Evolutionary conservation across 805 yeast genomes (phyloP), one percentile per base, ranked within the genome.

Genomic region (Zygotorulaspora sp.): DNA sequence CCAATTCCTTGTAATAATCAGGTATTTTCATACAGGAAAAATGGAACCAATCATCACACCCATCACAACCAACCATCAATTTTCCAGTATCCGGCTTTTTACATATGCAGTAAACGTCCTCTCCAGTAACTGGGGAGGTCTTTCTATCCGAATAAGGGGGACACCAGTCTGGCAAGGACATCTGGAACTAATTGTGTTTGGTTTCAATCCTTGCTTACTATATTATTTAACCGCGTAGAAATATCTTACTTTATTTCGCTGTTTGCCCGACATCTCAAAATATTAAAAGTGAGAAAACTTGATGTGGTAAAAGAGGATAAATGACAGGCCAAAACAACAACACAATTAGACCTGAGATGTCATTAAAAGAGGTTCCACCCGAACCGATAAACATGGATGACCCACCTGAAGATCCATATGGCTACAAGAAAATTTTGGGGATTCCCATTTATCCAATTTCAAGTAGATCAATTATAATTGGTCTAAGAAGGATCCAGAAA

Each of bases 41-140:
- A 61, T 89, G 97, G 55, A 72, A 89, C 97, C 97, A 89, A 41
- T 86, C 96, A 53, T 87, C 96, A 62, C 97, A 89, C 5, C 86
- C 89, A 57, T 88, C 96, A 57, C 97, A 88, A 0, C 83, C 86
- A n/a, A 89, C 83, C 97, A 89, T 89, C 56, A 88, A 64, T 41
- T 77, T 80, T 1, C 89, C 92, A 42, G 72, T 70, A 52, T 89
- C 96, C 0, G 87, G 82, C 43, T 72, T 73, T 25, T 92, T 70
- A 57, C 97, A 88, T 0, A 80, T 62, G 57, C 97, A 88, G 52
- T 70, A 87, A 5, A 83, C 63, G 48, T 80, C 85, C 46, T 80
- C 83, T 15, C 80, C 53, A 1, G 57, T 57, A 3, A 18, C 26
- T 1, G 52, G 47, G 35, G 54, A 53, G 6, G 23, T 26, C 37